Percentiles rank a stretch among this genome's conserved stretches.
Conservation (phyloP, 2,329 filamentous ascomycete species). For the Trichoderma sp. region DNA sequence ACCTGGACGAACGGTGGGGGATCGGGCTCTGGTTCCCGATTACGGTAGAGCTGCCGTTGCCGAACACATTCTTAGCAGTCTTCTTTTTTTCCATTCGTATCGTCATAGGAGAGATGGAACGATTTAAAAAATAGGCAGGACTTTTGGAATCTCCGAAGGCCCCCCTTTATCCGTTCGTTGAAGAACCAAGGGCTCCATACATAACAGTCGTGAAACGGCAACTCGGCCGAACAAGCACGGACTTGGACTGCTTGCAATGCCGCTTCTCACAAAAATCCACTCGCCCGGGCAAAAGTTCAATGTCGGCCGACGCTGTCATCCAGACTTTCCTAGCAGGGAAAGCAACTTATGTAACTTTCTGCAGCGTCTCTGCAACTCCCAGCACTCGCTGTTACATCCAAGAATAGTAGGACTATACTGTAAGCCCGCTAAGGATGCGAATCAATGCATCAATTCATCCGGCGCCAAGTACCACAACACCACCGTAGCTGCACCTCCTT, state of each 20-base stretch:
- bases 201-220: not conserved
- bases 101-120: not conserved
- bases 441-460: not conserved
- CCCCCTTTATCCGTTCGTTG: not conserved
- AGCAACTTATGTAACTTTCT: not conserved
- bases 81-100: not conserved
- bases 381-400: not conserved
- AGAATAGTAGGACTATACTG: not conserved
- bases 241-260: not conserved
- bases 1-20: not conserved
- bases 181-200: not conserved
- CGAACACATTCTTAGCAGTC: not conserved
- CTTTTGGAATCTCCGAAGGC: not conserved
- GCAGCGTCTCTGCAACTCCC: not conserved
- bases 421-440: not conserved
- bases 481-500: not conserved
- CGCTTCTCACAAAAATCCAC: not conserved
- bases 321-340: not conserved
- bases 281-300: not conserved
- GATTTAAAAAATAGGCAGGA: not conserved
- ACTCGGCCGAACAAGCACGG: not conserved
- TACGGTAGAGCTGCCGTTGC: constrained; percentile 8
- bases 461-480: not conserved
- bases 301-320: not conserved
- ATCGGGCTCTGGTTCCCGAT: constrained; percentile 4